A percentile compares a stretch with the other conserved stretches of the same genome.
phyloP scores from a whole-genome alignment of 2,329 filamentous ascomycete genomes.

The Davidsoniella australis region DNA sequence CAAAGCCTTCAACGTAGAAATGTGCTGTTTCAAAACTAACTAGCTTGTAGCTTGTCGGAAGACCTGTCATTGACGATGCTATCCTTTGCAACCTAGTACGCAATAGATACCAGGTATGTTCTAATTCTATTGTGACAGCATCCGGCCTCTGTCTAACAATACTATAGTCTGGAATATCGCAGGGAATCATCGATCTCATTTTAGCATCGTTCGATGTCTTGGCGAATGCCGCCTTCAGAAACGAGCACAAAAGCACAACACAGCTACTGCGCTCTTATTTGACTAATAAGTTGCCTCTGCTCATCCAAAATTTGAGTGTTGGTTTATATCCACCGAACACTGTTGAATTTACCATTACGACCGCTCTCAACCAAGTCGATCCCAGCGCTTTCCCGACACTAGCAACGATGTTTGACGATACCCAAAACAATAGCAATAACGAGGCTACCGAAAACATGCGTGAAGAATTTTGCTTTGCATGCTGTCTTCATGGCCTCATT shows the following conservation, averaged over 20 bases:
- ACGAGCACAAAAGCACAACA: constrained; percentile 38
- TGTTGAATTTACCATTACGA: constrained; percentile 47
- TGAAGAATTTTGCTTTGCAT: constrained; percentile 74
- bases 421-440: constrained; percentile 33
- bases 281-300: constrained; percentile 45
- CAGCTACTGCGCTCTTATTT: constrained; percentile 74
- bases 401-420: constrained; percentile 41
- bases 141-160: no score
- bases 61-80: constrained; percentile 68
- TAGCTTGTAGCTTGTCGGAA: constrained; percentile 52
- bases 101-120: constrained; percentile 62
- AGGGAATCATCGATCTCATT: constrained; percentile 65
- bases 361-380: constrained; percentile 66
- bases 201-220: constrained; percentile 79
- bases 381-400: constrained; percentile 55
- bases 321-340: constrained; percentile 62
- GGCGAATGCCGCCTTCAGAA: constrained; percentile 65
- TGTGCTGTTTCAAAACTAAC: not conserved
- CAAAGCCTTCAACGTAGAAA: not conserved
- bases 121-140: not conserved
- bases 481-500: constrained; percentile 74
- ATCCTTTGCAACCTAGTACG: constrained; percentile 65
- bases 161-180: constrained; percentile 53
- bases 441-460: constrained; percentile 41
- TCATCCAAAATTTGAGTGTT: constrained; percentile 35